Percentiles rank a stretch among this genome's conserved stretches.
Conservation (phyloP, 2,329 filamentous ascomycete genomes). For the Xylariomycetidae sp. region DNA sequence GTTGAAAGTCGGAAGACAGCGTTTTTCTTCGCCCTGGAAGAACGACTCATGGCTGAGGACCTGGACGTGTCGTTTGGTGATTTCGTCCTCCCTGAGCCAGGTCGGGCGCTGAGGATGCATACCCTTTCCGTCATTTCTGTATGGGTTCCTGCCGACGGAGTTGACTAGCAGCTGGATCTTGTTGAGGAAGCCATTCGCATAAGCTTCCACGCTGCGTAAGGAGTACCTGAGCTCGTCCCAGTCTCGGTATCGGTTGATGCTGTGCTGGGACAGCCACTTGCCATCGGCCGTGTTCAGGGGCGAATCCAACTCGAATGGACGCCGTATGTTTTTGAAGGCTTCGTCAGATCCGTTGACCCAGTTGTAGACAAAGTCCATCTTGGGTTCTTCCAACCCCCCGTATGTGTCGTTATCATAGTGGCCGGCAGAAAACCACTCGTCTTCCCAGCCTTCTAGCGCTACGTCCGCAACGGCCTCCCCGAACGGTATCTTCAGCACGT, state of each 20-base stretch:
- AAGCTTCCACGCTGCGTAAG: constrained; percentile 34
- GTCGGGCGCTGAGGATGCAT: constrained; percentile 28
- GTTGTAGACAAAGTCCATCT: constrained; percentile 38
- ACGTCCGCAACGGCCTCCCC: constrained; percentile 31
- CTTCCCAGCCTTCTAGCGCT: constrained; percentile 34
- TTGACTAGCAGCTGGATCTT: constrained; percentile 38
- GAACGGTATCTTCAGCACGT: constrained; percentile 34
- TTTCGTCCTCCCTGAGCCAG: constrained; percentile 30
- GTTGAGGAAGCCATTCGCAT: constrained; percentile 34
- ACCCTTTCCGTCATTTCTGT: constrained; percentile 15
- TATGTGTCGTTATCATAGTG: constrained; percentile 24
- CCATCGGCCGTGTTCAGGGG: constrained; percentile 33
- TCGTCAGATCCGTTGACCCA: constrained; percentile 38
- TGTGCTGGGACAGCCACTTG: constrained; percentile 34
- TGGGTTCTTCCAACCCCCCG: constrained; percentile 30
- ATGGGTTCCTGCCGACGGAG: constrained; percentile 24
- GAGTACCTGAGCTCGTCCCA: constrained; percentile 40
- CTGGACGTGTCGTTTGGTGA: constrained; percentile 27
- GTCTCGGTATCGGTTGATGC: constrained; percentile 37
- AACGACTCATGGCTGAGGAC: constrained; percentile 36
- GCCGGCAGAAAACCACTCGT: constrained; percentile 33
- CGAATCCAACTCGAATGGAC: constrained; percentile 32
- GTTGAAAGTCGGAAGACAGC: constrained; percentile 38
- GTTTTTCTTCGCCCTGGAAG: constrained; percentile 30
- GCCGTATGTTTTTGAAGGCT: constrained; percentile 30